Percentiles rank a stretch among this genome's conserved stretches.
These are phyloP conservation scores for Peronosclerospora sorghi DNA, from an alignment of 352 stramenopile species.

Conservation along the genomic window DNA sequence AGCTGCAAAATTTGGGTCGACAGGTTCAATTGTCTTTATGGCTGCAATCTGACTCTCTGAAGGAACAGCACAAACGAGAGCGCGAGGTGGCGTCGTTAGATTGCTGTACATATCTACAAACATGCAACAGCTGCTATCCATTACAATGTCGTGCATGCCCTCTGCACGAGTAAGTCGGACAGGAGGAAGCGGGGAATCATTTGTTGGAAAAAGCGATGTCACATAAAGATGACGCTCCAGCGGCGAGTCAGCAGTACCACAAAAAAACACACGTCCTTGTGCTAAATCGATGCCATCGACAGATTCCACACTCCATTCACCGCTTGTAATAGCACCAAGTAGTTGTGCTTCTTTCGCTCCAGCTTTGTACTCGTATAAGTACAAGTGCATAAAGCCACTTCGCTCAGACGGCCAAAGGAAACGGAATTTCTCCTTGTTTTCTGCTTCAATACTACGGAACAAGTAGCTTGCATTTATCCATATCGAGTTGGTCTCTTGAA, in stretches of 20 bases:
- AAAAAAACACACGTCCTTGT: conserved; percentile 83
- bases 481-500: conserved; percentile 83
- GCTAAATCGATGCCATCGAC: conserved; percentile 74
- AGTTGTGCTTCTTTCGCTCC: conserved; percentile 24
- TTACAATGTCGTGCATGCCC: conserved; percentile 86
- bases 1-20: conserved; percentile 7
- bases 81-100: conserved; percentile 48
- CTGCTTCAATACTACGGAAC: conserved; percentile 77
- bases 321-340: conserved; percentile 52
- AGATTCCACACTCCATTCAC: conserved; percentile 68
- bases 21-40: conserved; percentile 9
- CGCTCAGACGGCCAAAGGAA: conserved; percentile 93
- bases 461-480: conserved; percentile 96
- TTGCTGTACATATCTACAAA: conserved; percentile 83
- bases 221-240: conserved; percentile 90
- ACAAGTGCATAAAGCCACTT: conserved; percentile 91
- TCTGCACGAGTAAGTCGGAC: conserved; percentile 64
- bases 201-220: conserved; percentile 41
- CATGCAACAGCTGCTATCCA: conserved; percentile 74
- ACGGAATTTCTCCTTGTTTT: conserved; percentile 80
- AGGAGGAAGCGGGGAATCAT: conserved; percentile 27
- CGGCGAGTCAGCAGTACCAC: conserved; percentile 73
- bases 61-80: conserved; percentile 39
- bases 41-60: conserved; percentile 27
- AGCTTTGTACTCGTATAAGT: conserved; percentile 88